phyloP scores from a whole-genome alignment of 768 basidiomycete species.

The Mrakia gelida region DNA sequence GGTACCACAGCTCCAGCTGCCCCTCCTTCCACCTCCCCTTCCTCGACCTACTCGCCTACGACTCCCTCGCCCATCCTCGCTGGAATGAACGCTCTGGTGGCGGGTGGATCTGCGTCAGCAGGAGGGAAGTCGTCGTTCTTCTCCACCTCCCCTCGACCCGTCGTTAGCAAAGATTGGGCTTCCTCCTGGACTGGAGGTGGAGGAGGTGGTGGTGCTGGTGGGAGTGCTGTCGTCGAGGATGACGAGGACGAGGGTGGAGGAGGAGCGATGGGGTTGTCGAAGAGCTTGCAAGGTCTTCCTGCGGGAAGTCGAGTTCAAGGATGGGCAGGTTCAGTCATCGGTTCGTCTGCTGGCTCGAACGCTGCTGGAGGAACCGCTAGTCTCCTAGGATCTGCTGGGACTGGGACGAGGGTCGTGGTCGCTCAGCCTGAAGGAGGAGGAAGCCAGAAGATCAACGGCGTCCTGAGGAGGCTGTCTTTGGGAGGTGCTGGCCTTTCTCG shows the following conservation, averaged over 20 bases:
- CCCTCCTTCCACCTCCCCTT: not conserved
- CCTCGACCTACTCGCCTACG: conserved; percentile 3
- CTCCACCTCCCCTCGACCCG: conserved; percentile 3
- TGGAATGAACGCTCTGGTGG: not conserved
- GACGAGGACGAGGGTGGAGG: conserved; percentile 1
- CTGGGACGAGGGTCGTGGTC: not conserved
- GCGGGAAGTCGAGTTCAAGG: not conserved
- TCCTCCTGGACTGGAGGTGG: not conserved
- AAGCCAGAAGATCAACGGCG: conserved; percentile 13
- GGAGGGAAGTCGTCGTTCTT: not conserved
- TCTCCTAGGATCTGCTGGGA: not conserved
- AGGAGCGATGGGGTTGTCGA: not conserved
- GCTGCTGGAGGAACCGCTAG: not conserved
- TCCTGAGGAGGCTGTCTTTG: not conserved
- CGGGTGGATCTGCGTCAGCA: not conserved
- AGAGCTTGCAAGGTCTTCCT: not conserved
- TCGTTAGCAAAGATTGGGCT: not conserved
- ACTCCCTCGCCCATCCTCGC: conserved; percentile 10
- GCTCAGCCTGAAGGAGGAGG: not conserved
- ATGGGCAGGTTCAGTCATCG: not conserved
- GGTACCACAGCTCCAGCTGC: not conserved
- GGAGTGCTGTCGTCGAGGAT: not conserved
- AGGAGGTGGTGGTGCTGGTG: not conserved
- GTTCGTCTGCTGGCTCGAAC: not conserved
- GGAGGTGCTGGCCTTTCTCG: not conserved